Evolutionary conservation across 495 filamentous ascomycete species (phyloP), one percentile per base, ranked within the genome.

Genomic region (Aspergillus bertholletiae): DNA sequence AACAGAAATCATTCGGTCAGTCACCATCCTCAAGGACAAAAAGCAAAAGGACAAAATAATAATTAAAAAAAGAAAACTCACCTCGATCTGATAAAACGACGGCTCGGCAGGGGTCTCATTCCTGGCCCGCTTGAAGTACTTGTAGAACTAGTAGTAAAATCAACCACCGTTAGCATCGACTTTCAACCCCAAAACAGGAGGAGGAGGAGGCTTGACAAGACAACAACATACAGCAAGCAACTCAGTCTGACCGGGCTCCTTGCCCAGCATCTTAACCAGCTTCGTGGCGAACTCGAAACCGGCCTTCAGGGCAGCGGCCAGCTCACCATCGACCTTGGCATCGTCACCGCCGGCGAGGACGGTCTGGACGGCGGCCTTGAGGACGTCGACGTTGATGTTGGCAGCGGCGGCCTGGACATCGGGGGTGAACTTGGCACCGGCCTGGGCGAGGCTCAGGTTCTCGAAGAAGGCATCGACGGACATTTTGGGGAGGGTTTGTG

Each of bases 261-360:
- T 65, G 55, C 74, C 69, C 46, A 81, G 76, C 75, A 88, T 84
- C 65, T 76, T 76, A 59, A 86, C 80, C 49, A 88, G 82, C 67
- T 73, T 68, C n/a, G 68, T 60, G 17, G 74, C 74, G 55, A 66
- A 69, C 58, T 74, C 64, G 46, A 77, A 75, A 3, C 64, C 72
- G 12, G 60, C 61, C 53, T 68, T 69, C 21, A 75, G 59, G 24
- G 66, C 63, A 1, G 32, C 65, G 47, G 57, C 54, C 58, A 63
- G 56, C 3, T 60, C 64, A 44, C 51, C 58, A 20, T 54, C 49
- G 37, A 61, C 54, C n/a, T 58, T 41, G 48, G 56, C 54, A 15
- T 51, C 28, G 34, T 61, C 59, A 24, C 47, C 59, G 15, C 57
- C 62, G 18, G 54, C 47, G 1, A 66, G 60, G 3, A 62, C 49